Base-by-base conservation (phyloP, 139 green algal genomes). In the Picochlorum sp. region DNA sequence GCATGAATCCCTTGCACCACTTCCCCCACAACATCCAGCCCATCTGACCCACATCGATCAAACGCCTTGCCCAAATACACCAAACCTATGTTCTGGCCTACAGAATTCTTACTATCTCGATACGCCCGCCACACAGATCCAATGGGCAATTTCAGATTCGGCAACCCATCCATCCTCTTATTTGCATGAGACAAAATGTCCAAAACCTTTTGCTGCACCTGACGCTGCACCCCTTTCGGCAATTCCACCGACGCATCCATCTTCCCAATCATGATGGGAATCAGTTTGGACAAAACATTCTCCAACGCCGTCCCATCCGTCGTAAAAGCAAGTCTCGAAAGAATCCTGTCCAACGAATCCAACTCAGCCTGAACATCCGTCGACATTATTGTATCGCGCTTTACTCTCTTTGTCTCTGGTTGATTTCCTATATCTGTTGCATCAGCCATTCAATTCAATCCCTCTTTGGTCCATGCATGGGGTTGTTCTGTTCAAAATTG, bases 141-240 rank as follows among this genome's bases (percentile, higher is more conserved):
- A 16, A 97, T 68, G 2, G 91, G 91, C 54, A 97, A 80, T 45
- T 75, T 60, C 4, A 95, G 70, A 14, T 60, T 5, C 14, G 71
- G 65, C 10, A 77, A 66, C 9, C 65, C 73, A 3, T 83, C 76
- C 16, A 95, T 66, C 23, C 91, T 81, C 45, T 95, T 96, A 80
- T 97, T 97, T 28, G 92, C 78, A 70, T 97, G 91, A 6, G 62
- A 69, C 49, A 97, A 72, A 13, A 97, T 87, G 66, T 92, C 82
- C 55, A 97, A 59, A 54, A 96, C 81, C 86, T 95, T 57, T 31
- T 52, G 30, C 24, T 70, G 64, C 37, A 71, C 63, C 14, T 20
- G 21, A 1, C 31, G 44, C 21, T 11, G 45, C 2, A 20, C 58
- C 47, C 47, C n/a, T 54, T 54, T 54, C 16, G 16, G 18, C n/a